Percentiles rank a stretch among this genome's conserved stretches.
Conservation (phyloP, 208 protist species). For the Acanthamoeba castellanii region DNA sequence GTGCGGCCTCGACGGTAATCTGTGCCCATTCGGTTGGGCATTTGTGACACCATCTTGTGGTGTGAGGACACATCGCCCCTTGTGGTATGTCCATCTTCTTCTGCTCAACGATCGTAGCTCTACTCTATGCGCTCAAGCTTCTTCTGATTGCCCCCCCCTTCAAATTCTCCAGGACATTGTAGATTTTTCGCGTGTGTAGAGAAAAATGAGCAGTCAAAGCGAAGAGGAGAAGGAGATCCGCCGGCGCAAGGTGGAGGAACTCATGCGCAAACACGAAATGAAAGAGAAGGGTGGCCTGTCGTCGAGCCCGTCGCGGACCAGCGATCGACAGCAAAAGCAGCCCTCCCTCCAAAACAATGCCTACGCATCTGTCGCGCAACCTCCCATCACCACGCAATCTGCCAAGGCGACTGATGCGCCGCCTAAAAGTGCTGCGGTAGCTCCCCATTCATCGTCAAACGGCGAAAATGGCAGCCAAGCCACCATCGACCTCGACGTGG, state of each 20-base stretch:
- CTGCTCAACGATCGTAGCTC: too few species aligned
- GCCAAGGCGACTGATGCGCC: too few species aligned
- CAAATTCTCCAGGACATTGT: neutral
- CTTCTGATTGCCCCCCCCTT: neutral
- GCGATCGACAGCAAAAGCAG: neutral
- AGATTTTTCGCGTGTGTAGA: neutral
- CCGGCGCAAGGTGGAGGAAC: conserved; percentile 46
- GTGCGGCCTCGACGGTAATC: too few species aligned
- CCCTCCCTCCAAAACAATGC: neutral
- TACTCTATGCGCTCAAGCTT: neutral
- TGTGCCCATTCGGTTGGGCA: too few species aligned
- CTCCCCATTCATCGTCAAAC: neutral
- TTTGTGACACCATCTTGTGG: too few species aligned
- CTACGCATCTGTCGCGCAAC: neutral
- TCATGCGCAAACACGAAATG: neutral
- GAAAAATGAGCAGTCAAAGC: neutral
- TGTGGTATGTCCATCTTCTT: too few species aligned
- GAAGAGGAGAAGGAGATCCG: conserved; percentile 35
- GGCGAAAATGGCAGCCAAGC: neutral
- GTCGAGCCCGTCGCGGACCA: neutral
- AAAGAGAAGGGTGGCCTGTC: neutral
- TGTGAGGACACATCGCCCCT: too few species aligned
- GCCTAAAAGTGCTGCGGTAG: too few species aligned
- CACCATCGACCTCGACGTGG: conserved; percentile 6
- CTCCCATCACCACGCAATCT: neutral